A percentile compares a stretch with the other conserved stretches of the same genome.
Evolutionary conservation across 2,329 filamentous ascomycete genomes (phyloP).

Genomic region (Fusarium sp.): DNA sequence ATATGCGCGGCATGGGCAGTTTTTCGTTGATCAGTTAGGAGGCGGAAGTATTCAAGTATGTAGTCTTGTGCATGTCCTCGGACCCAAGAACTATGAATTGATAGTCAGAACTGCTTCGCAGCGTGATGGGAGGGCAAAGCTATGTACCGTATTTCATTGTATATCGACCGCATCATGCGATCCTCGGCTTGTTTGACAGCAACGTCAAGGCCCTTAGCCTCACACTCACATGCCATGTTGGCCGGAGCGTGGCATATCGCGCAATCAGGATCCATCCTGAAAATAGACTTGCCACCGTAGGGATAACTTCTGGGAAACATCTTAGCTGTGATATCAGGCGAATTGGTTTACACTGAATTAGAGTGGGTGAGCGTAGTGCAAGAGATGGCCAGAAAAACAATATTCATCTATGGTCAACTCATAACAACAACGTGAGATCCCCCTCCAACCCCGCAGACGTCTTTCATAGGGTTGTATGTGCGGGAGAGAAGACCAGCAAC

Average conservation of each 20-base stretch:
- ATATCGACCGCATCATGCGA: constrained; percentile 70
- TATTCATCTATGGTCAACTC: constrained; percentile 40
- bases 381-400: constrained; percentile 27
- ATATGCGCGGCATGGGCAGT: constrained; percentile 64
- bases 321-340: constrained; percentile 50
- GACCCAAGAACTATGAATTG: constrained; percentile 65
- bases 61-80: constrained; percentile 73
- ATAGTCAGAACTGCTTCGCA: constrained; percentile 15
- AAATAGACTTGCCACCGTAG: constrained; percentile 58
- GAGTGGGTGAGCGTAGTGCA: constrained; percentile 15
- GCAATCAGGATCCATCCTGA: constrained; percentile 76
- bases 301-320: constrained; percentile 62
- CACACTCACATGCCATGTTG: constrained; percentile 68
- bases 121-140: background rate
- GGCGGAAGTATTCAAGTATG: constrained; percentile 71
- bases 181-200: constrained; percentile 71
- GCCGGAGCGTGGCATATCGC: constrained; percentile 72
- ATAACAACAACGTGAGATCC: constrained; percentile 39
- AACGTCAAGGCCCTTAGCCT: constrained; percentile 70
- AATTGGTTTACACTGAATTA: constrained; percentile 26
- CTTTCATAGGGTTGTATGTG: constrained; percentile 42
- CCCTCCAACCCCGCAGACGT: constrained; percentile 43
- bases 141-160: constrained; percentile 70
- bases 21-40: constrained; percentile 69
- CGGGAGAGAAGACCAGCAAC: constrained; percentile 25